Evolutionary conservation across 2,329 filamentous ascomycete genomes (phyloP), one percentile per base, ranked within the genome.

Genomic region (Sporothrix luriei): DNA sequence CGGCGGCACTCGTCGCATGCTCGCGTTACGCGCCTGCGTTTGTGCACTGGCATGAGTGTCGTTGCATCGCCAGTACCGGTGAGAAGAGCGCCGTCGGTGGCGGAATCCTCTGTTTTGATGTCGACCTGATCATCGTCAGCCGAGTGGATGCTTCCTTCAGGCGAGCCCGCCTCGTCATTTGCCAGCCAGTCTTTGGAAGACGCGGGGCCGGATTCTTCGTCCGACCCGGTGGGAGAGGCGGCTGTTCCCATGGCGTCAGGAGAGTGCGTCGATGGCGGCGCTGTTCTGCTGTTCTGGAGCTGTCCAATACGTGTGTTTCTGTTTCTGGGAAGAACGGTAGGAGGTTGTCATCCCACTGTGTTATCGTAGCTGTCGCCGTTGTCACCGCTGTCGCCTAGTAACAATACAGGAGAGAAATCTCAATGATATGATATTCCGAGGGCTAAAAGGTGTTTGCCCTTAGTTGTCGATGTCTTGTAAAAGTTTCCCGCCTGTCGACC

Each of bases 1-100:
- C 91, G 86, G 70, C 91, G 86, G 77, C 91, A 94, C 78, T 94
- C 90, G 75, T 93, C 91, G 79, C 91, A 94, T 52, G 91, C 91
- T 75, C 92, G 85, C 24, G 91, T 94, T 57, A 94, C 91, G 76
- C 92, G 85, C 69, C 91, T 85, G 72, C 91, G 85, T 78, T 94
- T 94, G 77, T 93, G 91, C 71, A 91, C 83, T 16, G 90, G 90
- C 74, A 83, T 80, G 51, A 79, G 43, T 24, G 38, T 80, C n/a
- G 82, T 77, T 19, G 78, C 77, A 67, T 80, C 79, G 9, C 33
- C 48, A 9, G 33, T 38, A 68, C 61, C 61, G 26, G 43, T 40
- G 43, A 62, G 48, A 33, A 21, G 48, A 13, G 61, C 54, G 49
- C 66, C 29, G 49, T 71, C 69, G 40, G 54, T 55, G n/a, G 29